These are phyloP conservation scores for Yarrowia sp. DNA, from an alignment of 805 yeast species.

Conservation along the genomic window DNA sequence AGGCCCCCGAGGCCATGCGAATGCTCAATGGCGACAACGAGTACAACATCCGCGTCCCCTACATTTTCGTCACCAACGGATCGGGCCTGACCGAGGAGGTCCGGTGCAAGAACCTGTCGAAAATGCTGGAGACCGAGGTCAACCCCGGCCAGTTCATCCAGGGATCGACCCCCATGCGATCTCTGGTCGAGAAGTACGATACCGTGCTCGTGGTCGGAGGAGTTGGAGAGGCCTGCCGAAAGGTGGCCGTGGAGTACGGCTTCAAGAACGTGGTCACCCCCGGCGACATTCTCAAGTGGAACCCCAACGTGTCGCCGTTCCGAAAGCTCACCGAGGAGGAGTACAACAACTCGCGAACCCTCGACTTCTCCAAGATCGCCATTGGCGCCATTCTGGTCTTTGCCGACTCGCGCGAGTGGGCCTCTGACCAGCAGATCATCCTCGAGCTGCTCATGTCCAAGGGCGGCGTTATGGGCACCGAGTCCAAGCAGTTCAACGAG, in stretches of 20 bases:
- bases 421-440: constrained; percentile 87
- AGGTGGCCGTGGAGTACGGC: constrained; percentile 81
- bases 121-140: constrained; percentile 57
- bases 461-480: constrained; percentile 82
- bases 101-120: constrained; percentile 68
- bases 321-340: constrained; percentile 77
- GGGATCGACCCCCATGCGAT: constrained; percentile 93
- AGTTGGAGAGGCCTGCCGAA: constrained; percentile 76
- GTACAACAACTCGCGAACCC: constrained; percentile 47
- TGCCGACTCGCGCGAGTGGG: constrained; percentile 92
- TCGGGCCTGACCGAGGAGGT: constrained; percentile 82
- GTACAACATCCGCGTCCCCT: constrained; percentile 76
- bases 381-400: constrained; percentile 85
- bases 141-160: constrained; percentile 81
- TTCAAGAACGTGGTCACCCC: constrained; percentile 81
- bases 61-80: constrained; percentile 85
- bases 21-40: constrained; percentile 74
- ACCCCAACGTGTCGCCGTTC: constrained; percentile 82
- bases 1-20: constrained; percentile 69
- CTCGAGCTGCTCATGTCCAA: constrained; percentile 74
- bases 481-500: constrained; percentile 63
- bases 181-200: constrained; percentile 61
- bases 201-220: constrained; percentile 89
- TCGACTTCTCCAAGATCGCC: constrained; percentile 62
- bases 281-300: constrained; percentile 78